Percentiles rank a stretch among this genome's conserved stretches.
These are phyloP conservation scores for Skeletonema marinoi DNA, from an alignment of 108 stramenopile species.

Conservation along the genomic window DNA sequence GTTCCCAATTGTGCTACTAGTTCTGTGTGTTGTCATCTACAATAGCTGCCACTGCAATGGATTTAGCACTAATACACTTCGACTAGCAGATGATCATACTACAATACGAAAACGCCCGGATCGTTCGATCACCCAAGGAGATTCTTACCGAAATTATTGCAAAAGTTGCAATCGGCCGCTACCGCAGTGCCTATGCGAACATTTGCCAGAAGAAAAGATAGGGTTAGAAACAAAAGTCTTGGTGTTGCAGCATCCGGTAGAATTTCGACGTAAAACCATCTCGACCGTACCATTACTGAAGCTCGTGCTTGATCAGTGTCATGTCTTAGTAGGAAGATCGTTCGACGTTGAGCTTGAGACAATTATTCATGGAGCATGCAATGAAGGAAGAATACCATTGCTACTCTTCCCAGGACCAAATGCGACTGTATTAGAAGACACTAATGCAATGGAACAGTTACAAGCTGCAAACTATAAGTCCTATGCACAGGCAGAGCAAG, in stretches of 20 bases:
- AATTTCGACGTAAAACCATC: constrained; percentile 56
- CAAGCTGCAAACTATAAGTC: neutral
- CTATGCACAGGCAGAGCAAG: neutral
- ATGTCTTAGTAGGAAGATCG: constrained; percentile 43
- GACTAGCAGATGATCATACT: too few relatives aligned
- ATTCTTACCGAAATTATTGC: constrained; percentile 13
- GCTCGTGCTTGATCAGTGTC: constrained; percentile 47
- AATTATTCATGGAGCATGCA: constrained; percentile 5
- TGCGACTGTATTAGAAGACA: constrained; percentile 52
- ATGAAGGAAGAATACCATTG: constrained; percentile 26
- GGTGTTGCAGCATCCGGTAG: constrained; percentile 60
- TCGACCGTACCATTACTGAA: constrained; percentile 58
- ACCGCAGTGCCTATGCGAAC: constrained; percentile 35
- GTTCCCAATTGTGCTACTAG: neutral
- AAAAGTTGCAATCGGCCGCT: constrained; percentile 32
- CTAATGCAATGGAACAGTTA: constrained; percentile 13
- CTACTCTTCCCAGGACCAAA: constrained; percentile 57
- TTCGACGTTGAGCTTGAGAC: constrained; percentile 27
- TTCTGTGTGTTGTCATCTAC: neutral
- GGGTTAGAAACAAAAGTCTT: constrained; percentile 39
- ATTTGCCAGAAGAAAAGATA: constrained; percentile 31
- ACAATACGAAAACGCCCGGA: neutral
- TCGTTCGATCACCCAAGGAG: neutral
- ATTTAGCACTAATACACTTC: neutral
- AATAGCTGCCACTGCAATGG: neutral